A percentile compares a stretch with the other conserved stretches of the same genome.
These are phyloP conservation scores for Saturnispora kantuleensis DNA, from an alignment of 805 yeast genomes.

Conservation along the genomic window DNA sequence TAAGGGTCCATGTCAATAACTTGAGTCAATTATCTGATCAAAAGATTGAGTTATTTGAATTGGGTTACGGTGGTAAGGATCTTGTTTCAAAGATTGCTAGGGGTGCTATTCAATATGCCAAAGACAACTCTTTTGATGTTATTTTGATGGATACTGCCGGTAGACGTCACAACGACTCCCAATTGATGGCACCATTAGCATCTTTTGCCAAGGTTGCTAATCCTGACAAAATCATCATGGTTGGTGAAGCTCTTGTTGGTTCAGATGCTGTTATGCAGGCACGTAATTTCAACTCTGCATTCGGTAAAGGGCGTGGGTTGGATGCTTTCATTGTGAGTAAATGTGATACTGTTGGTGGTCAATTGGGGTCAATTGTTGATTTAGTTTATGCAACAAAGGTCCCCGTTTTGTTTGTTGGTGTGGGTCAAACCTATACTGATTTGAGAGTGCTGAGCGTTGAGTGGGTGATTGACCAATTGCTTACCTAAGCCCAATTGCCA, in stretches of 20 bases:
- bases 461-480: conserved; percentile 56
- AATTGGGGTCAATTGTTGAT: conserved; percentile 93
- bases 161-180: conserved; percentile 88
- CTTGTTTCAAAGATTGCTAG: conserved; percentile 87
- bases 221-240: conserved; percentile 96
- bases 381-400: conserved; percentile 95
- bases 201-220: conserved; percentile 92
- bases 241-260: conserved; percentile 95
- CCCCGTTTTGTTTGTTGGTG: conserved; percentile 91
- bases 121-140: conserved; percentile 61
- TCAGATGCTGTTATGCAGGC: conserved; percentile 97
- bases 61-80: conserved; percentile 96
- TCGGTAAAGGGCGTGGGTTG: conserved; percentile 69
- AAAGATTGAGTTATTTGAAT: conserved; percentile 73
- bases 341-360: conserved; percentile 95
- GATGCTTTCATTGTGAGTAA: conserved; percentile 91
- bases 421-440: conserved; percentile 95
- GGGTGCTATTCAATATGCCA: conserved; percentile 77
- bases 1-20: conserved; percentile 86
- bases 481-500: neutral
- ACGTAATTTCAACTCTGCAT: conserved; percentile 82
- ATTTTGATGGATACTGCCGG: conserved; percentile 97
- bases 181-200: conserved; percentile 90
- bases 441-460: conserved; percentile 81
- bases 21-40: conserved; percentile 54